A percentile compares a stretch with the other conserved stretches of the same genome.
phyloP scores from a whole-genome alignment of 1,284 basidiomycete species.

The Pseudozyma sp. region DNA sequence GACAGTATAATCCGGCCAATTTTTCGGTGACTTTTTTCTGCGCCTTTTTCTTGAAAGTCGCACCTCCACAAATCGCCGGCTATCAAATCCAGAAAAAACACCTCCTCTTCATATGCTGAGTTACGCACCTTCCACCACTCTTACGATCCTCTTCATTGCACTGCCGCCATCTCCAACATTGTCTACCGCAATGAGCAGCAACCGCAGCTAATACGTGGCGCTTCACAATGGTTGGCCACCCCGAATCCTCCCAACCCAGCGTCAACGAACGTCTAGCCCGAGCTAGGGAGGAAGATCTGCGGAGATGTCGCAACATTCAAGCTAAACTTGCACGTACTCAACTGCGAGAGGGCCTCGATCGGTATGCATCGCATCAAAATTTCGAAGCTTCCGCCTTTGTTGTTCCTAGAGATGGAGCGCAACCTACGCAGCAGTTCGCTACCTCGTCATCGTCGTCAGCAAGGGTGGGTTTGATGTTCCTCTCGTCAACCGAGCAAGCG shows the following conservation, averaged over 20 bases:
- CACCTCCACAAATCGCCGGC: constrained; percentile 19
- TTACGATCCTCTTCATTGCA: no score
- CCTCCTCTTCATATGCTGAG: background rate
- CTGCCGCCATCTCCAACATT: no score
- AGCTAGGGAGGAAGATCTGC: constrained; percentile 35
- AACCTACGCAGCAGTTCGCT: background rate
- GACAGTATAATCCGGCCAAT: background rate
- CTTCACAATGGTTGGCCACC: constrained; percentile 3
- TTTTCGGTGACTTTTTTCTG: constrained; percentile 9
- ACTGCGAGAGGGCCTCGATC: background rate
- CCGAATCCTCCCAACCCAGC: constrained; percentile 21
- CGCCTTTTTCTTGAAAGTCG: constrained; percentile 3
- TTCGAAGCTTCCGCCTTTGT: background rate
- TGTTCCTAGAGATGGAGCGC: background rate
- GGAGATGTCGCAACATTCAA: constrained; percentile 33
- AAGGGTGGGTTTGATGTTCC: constrained; percentile 35
- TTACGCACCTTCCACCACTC: background rate
- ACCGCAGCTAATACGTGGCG: no score
- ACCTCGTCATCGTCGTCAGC: constrained; percentile 13
- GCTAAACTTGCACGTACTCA: constrained; percentile 27
- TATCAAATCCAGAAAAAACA: no score
- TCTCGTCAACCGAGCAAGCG: constrained; percentile 28
- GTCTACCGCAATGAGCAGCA: background rate
- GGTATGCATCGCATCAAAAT: background rate
- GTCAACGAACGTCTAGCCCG: constrained; percentile 42